Conservation (phyloP, 2,329 filamentous ascomycete species). For the Fusarium compactum region DNA sequence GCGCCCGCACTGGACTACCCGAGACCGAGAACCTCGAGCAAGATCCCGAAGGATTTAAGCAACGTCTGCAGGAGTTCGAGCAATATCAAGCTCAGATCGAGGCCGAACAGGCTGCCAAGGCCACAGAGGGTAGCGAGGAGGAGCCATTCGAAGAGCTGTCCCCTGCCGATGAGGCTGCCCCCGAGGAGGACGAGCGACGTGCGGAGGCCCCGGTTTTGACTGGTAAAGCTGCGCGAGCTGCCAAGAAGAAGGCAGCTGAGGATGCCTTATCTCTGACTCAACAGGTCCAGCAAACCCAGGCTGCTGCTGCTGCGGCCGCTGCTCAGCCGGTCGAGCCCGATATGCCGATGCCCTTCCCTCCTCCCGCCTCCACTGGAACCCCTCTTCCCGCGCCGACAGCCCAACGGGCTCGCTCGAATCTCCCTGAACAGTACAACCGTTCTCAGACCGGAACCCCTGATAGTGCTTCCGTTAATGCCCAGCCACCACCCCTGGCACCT, state of each 20-base stretch:
- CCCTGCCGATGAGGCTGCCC: constrained; percentile 16
- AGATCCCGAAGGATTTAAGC: constrained; percentile 71
- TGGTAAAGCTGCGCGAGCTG: constrained; percentile 45
- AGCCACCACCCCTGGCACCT: constrained; percentile 82
- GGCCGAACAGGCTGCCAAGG: constrained; percentile 57
- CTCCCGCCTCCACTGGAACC: constrained; percentile 74
- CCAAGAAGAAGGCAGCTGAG: constrained; percentile 52
- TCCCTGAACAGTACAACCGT: constrained; percentile 78
- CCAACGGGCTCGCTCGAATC: constrained; percentile 83
- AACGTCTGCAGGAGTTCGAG: constrained; percentile 86
- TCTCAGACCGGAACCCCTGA: constrained; percentile 85
- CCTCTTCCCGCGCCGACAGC: constrained; percentile 90
- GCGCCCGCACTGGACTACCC: constrained; percentile 62
- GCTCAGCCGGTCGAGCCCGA: constrained; percentile 66
- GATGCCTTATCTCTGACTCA: constrained; percentile 77
- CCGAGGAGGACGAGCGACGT: constrained; percentile 27
- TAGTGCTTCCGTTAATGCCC: constrained; percentile 53
- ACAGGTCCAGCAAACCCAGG: constrained; percentile 82
- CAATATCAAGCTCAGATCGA: constrained; percentile 81
- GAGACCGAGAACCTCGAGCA: constrained; percentile 62
- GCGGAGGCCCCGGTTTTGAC: constrained; percentile 30
- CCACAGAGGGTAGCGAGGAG: constrained; percentile 54
- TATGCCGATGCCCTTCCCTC: constrained; percentile 81
- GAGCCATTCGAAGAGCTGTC: constrained; percentile 29
- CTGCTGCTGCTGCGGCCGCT: constrained; percentile 54